Conservation (phyloP, 2,329 filamentous ascomycete genomes). For the Cercospora zeae-maydis region DNA sequence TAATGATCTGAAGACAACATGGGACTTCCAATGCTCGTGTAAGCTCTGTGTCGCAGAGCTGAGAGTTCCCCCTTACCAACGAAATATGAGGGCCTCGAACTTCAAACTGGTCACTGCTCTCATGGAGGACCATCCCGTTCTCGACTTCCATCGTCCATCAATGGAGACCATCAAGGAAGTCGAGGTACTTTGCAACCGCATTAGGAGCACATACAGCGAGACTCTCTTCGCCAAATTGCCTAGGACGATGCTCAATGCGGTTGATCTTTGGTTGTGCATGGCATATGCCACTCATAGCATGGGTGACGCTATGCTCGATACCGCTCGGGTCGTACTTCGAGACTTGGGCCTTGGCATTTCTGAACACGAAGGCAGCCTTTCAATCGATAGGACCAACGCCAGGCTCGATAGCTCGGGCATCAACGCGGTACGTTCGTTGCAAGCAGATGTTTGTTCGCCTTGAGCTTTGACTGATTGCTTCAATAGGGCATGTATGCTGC, state of each 20-base stretch:
- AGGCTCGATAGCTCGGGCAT: constrained; percentile 9
- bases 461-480: background rate
- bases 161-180: constrained; percentile 4
- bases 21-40: constrained; percentile 46
- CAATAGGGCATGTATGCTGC: constrained; percentile 12
- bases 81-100: background rate
- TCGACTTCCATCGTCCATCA: background rate
- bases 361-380: constrained; percentile 1
- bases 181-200: constrained; percentile 11
- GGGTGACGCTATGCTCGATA: background rate
- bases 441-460: background rate
- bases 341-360: constrained; percentile 15
- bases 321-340: constrained; percentile 5
- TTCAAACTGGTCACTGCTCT: background rate
- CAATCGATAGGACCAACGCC: constrained; percentile 3
- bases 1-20: constrained; percentile 35
- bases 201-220: constrained; percentile 15
- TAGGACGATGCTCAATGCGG: constrained; percentile 12
- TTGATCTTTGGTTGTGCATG: constrained; percentile 19
- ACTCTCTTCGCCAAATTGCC: constrained; percentile 14
- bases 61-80: constrained; percentile 2
- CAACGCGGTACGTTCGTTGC: constrained; percentile 9
- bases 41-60: constrained; percentile 36
- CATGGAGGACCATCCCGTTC: background rate
- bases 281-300: constrained; percentile 6